A percentile compares a stretch with the other conserved stretches of the same genome.
Evolutionary conservation across 2,329 filamentous ascomycete genomes (phyloP).

Genomic region (Pseudogymnoascus sp.): DNA sequence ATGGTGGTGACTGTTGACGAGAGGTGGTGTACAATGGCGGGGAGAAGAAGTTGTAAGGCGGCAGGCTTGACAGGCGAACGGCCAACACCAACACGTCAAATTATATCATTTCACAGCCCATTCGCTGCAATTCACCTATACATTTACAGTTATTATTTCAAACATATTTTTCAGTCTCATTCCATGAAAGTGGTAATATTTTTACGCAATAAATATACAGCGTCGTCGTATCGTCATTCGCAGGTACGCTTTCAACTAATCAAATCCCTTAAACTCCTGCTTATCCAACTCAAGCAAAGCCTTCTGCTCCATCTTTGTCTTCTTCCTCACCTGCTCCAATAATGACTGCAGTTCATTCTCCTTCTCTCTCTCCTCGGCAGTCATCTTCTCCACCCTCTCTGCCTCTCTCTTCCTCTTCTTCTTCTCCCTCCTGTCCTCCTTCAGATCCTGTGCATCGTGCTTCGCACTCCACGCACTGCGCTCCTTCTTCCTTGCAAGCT

Average conservation of each 20-base stretch:
- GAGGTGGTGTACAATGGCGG: neutral
- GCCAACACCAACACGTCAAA: neutral
- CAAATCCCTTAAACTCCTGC: slow-evolving; percentile 30
- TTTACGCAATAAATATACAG: slow-evolving; percentile 5
- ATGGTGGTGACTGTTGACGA: neutral
- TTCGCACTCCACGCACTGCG: slow-evolving; percentile 68
- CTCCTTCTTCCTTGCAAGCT: slow-evolving; percentile 49
- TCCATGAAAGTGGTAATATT: slow-evolving; percentile 5
- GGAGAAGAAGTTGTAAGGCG: neutral
- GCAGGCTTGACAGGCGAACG: neutral
- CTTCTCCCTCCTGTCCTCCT: slow-evolving; percentile 55
- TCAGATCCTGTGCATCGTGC: slow-evolving; percentile 55
- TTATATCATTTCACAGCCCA: neutral
- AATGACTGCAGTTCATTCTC: slow-evolving; percentile 55
- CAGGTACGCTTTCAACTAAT: slow-evolving; percentile 13
- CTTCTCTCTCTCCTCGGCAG: slow-evolving; percentile 58
- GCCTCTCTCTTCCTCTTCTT: slow-evolving; percentile 56
- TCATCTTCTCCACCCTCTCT: slow-evolving; percentile 56
- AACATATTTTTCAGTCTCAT: neutral
- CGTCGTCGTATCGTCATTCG: slow-evolving; percentile 11
- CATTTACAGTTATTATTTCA: neutral
- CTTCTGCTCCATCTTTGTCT: slow-evolving; percentile 34
- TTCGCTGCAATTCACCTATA: neutral
- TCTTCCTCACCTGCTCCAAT: slow-evolving; percentile 52
- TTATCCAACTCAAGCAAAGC: slow-evolving; percentile 31